These are phyloP conservation scores for Laetiporus sulphureus DNA, from an alignment of 1,284 basidiomycete genomes.

Conservation along the genomic window DNA sequence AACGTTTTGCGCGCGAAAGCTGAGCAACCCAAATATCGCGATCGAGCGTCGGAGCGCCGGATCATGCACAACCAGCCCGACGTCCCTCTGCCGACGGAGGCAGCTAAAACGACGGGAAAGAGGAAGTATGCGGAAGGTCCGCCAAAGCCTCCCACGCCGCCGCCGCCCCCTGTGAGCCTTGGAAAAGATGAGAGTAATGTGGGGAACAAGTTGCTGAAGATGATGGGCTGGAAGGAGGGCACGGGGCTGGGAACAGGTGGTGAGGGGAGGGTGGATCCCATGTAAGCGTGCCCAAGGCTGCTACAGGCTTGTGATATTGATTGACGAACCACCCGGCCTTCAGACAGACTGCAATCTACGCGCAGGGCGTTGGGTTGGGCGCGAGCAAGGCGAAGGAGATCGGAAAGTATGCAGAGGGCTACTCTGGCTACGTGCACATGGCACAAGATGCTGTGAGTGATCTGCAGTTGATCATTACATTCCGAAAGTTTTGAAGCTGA, in stretches of 20 bases:
- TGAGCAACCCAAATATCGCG: conserved; percentile 71
- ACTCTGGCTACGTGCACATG: conserved; percentile 67
- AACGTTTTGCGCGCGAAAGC: conserved; percentile 38
- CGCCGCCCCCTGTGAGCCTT: conserved; percentile 54
- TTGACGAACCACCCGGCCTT: conserved; percentile 3
- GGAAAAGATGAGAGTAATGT: conserved; percentile 77
- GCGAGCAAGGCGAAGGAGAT: conserved; percentile 84
- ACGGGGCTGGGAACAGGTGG: conserved; percentile 77
- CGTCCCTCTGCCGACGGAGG: conserved; percentile 44
- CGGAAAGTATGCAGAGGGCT: conserved; percentile 66
- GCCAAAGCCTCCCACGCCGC: conserved; percentile 53
- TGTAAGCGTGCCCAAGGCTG: conserved; percentile 38
- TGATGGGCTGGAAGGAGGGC: conserved; percentile 94
- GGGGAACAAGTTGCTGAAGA: conserved; percentile 86
- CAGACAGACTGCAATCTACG: conserved; percentile 79
- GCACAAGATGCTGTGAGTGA: conserved; percentile 52
- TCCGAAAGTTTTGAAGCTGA: not conserved
- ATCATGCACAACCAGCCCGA: conserved; percentile 88
- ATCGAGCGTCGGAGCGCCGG: conserved; percentile 85
- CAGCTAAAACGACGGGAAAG: conserved; percentile 22
- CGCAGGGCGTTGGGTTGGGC: conserved; percentile 80
- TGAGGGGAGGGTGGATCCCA: conserved; percentile 81
- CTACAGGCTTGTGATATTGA: not conserved
- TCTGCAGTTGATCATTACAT: not conserved
- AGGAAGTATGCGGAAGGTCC: conserved; percentile 58